Conservation (phyloP, 495 filamentous ascomycete species). For the Talaromyces thailandensis region DNA sequence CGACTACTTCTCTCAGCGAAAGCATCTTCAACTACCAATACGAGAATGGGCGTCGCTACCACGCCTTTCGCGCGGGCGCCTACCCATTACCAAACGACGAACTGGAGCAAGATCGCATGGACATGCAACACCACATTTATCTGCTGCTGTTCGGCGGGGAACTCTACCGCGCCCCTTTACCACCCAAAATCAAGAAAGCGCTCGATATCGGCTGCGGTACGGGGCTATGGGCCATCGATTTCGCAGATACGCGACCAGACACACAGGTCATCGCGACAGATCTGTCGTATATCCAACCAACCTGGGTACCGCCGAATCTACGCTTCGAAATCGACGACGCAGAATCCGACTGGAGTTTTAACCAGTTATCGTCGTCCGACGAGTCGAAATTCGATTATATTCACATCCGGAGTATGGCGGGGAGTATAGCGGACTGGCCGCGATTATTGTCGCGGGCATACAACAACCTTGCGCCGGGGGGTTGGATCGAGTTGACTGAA, state of each 20-base stretch:
- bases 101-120: slow-evolving; percentile 55
- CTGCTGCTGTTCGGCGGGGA: slow-evolving; percentile 36
- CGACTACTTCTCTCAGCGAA: slow-evolving; percentile 13
- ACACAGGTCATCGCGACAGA: slow-evolving; percentile 41
- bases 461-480: slow-evolving; percentile 39
- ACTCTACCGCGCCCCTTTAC: slow-evolving; percentile 47
- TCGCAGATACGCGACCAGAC: slow-evolving; percentile 37
- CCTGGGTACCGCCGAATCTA: slow-evolving; percentile 21
- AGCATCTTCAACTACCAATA: slow-evolving; percentile 22
- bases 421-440: slow-evolving; percentile 37
- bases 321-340: slow-evolving; percentile 20
- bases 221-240: slow-evolving; percentile 58
- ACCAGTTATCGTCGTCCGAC: neutral
- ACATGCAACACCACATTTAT: slow-evolving; percentile 48
- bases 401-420: slow-evolving; percentile 38
- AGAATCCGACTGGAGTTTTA: slow-evolving; percentile 19
- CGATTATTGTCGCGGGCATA: slow-evolving; percentile 25
- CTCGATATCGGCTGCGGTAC: slow-evolving; percentile 59
- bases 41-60: slow-evolving; percentile 59
- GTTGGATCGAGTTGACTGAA: slow-evolving; percentile 48
- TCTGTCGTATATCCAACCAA: slow-evolving; percentile 21
- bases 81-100: slow-evolving; percentile 58
- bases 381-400: slow-evolving; percentile 38
- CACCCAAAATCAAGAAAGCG: slow-evolving; percentile 37
- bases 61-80: slow-evolving; percentile 48